These are phyloP conservation scores for Erodium moschatum DNA, from an alignment of 441 rosid genomes.

Conservation along the genomic window DNA sequence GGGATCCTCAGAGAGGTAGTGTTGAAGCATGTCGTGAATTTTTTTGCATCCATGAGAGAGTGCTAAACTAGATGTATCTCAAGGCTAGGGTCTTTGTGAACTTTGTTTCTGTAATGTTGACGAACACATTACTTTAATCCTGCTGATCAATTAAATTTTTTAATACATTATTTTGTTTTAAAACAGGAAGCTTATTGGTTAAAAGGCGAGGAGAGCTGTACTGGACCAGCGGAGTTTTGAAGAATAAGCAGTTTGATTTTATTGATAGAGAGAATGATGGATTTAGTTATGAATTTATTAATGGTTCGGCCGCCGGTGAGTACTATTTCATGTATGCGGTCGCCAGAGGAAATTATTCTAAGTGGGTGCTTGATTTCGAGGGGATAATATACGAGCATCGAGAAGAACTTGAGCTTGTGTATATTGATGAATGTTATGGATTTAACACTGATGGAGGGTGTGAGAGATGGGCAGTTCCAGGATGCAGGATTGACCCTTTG, in stretches of 20 bases:
- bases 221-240: background rate
- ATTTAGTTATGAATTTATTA: background rate
- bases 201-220: background rate
- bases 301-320: background rate
- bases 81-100: no score
- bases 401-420: background rate
- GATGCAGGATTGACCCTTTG: background rate
- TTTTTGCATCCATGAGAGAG: background rate
- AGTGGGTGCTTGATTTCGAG: slow-evolving; percentile 3
- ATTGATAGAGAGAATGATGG: background rate
- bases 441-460: background rate
- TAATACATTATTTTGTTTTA: background rate
- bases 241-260: background rate
- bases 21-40: background rate
- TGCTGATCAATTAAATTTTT: background rate
- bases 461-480: background rate
- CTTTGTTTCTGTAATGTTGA: no score
- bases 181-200: background rate
- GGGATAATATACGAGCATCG: slow-evolving; percentile 3
- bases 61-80: no score
- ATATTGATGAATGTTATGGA: background rate
- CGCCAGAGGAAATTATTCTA: background rate
- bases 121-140: background rate
- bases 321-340: background rate
- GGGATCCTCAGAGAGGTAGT: background rate